A percentile compares a stretch with the other conserved stretches of the same genome.
These are phyloP conservation scores for Amanita thiersii DNA, from an alignment of 768 basidiomycete species.

Conservation along the genomic window DNA sequence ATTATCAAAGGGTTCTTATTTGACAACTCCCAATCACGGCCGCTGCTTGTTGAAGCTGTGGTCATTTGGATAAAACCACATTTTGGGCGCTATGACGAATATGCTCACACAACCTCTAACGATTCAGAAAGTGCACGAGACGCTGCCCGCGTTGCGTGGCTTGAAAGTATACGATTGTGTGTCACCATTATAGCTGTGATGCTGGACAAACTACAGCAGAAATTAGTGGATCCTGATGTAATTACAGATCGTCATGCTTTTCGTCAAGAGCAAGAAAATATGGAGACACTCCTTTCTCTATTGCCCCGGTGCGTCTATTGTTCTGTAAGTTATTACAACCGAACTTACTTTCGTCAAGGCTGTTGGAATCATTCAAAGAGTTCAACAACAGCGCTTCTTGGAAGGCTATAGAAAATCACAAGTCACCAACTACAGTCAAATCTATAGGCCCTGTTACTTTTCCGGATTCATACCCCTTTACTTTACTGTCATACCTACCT, in stretches of 20 bases:
- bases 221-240: slow-evolving; percentile 60
- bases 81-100: slow-evolving; percentile 89
- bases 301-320: slow-evolving; percentile 62
- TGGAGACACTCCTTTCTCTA: slow-evolving; percentile 77
- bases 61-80: slow-evolving; percentile 94
- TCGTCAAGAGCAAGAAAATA: slow-evolving; percentile 83
- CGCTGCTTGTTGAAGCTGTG: slow-evolving; percentile 77
- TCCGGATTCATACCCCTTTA: slow-evolving; percentile 91
- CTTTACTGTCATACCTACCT: slow-evolving; percentile 63
- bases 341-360: slow-evolving; percentile 29
- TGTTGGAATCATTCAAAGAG: slow-evolving; percentile 85
- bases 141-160: slow-evolving; percentile 73
- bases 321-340: background rate
- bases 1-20: slow-evolving; percentile 86
- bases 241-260: slow-evolving; percentile 51
- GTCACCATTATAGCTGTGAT: slow-evolving; percentile 85
- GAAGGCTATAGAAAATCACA: slow-evolving; percentile 61
- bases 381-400: slow-evolving; percentile 61
- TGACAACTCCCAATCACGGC: slow-evolving; percentile 71
- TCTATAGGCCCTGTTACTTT: slow-evolving; percentile 70
- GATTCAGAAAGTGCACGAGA: slow-evolving; percentile 67
- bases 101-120: slow-evolving; percentile 46
- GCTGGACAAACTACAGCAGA: slow-evolving; percentile 83
- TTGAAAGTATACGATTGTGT: slow-evolving; percentile 86
- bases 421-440: slow-evolving; percentile 49